Conservation (phyloP, 2,329 filamentous ascomycete genomes). For the Zopfia rhizophila region DNA sequence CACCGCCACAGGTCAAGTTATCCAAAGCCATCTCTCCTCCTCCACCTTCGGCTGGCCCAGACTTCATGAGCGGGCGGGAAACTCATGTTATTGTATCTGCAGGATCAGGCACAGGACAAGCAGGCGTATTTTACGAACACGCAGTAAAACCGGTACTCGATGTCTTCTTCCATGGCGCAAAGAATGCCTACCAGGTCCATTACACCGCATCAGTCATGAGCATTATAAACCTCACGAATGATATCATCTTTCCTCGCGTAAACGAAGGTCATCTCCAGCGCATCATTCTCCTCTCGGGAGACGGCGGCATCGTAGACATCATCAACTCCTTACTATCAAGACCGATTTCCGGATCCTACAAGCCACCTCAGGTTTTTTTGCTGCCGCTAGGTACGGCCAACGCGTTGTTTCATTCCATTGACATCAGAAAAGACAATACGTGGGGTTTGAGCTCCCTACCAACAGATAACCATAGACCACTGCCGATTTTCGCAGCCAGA, state of each 20-base stretch:
- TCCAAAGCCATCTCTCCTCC: slow-evolving; percentile 26
- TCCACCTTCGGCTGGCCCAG: slow-evolving; percentile 15
- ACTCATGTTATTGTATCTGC: slow-evolving; percentile 59
- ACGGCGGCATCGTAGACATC: slow-evolving; percentile 86
- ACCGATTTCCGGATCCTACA: slow-evolving; percentile 32
- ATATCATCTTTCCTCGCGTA: slow-evolving; percentile 61
- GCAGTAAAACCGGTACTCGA: slow-evolving; percentile 55
- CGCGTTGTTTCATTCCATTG: slow-evolving; percentile 59
- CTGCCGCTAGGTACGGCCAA: slow-evolving; percentile 65
- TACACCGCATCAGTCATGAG: slow-evolving; percentile 72
- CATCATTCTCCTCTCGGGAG: slow-evolving; percentile 83
- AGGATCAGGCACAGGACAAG: slow-evolving; percentile 56
- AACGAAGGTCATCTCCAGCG: slow-evolving; percentile 55
- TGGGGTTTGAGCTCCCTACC: slow-evolving; percentile 54
- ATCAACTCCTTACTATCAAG: slow-evolving; percentile 71
- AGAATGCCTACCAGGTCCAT: slow-evolving; percentile 63
- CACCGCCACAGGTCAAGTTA: slow-evolving; percentile 29
- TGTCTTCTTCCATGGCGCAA: slow-evolving; percentile 44
- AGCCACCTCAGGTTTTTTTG: slow-evolving; percentile 66
- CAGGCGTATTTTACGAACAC: slow-evolving; percentile 51
- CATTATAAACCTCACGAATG: slow-evolving; percentile 70
- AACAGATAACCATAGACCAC: slow-evolving; percentile 42
- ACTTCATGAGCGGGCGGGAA: slow-evolving; percentile 26
- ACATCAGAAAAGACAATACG: slow-evolving; percentile 50
- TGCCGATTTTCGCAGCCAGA: slow-evolving; percentile 56